Evolutionary conservation across 139 green algal genomes (phyloP).

Genomic region (Chlamydomonas sp.): DNA sequence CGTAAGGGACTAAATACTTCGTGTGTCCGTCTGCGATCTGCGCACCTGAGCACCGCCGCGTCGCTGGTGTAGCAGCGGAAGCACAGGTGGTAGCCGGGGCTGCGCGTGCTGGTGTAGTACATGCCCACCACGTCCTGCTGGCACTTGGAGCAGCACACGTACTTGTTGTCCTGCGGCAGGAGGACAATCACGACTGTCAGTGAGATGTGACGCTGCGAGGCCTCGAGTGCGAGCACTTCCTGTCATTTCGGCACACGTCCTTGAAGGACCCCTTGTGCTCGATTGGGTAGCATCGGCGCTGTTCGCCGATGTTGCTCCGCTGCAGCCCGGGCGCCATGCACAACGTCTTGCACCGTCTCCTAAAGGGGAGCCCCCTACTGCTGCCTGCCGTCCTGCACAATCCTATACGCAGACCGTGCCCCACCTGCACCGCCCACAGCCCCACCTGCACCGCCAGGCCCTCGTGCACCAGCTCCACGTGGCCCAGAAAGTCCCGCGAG

Average conservation of each 20-base stretch:
- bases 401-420: neutral
- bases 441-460: conserved; percentile 52
- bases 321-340: too few species aligned
- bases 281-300: too few species aligned
- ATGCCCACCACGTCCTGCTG: conserved; percentile 61
- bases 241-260: too few species aligned
- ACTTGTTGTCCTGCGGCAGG: conserved; percentile 45
- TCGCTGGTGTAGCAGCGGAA: conserved; percentile 56
- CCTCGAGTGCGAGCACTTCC: too few species aligned
- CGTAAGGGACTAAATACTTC: too few species aligned
- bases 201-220: neutral
- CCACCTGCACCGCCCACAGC: neutral
- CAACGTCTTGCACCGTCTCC: too few species aligned
- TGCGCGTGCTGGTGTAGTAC: conserved; percentile 51
- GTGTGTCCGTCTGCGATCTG: neutral
- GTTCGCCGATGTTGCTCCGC: too few species aligned
- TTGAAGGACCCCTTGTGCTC: too few species aligned
- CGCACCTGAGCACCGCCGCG: conserved; percentile 31
- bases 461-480: conserved; percentile 71
- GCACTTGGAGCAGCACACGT: conserved; percentile 66
- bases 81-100: conserved; percentile 52
- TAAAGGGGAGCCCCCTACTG: too few species aligned
- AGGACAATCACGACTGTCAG: neutral
- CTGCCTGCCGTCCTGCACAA: too few species aligned
- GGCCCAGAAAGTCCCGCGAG: conserved; percentile 54